A percentile compares a stretch with the other conserved stretches of the same genome.
phyloP scores from a whole-genome alignment of 805 yeast species.

The Saturnispora kantuleensis region DNA sequence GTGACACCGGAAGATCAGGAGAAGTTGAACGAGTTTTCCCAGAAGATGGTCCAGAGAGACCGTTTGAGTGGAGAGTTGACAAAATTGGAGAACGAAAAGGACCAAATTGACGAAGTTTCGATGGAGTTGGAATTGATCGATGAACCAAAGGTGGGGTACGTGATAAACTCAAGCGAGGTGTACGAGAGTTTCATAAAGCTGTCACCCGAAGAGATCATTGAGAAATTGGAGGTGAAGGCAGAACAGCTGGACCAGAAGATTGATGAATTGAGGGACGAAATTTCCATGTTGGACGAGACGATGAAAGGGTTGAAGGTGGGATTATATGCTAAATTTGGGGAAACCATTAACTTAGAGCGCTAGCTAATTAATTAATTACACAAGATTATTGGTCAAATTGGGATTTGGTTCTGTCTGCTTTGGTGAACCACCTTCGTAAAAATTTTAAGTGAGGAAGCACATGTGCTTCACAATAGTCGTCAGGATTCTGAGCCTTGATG shows the following conservation, averaged over 20 bases:
- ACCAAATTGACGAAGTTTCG: slow-evolving; percentile 76
- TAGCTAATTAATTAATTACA: slow-evolving; percentile 34
- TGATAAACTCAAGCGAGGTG: slow-evolving; percentile 38
- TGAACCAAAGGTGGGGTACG: slow-evolving; percentile 63
- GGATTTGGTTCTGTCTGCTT: background rate
- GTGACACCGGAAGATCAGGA: slow-evolving; percentile 83
- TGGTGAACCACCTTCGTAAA: slow-evolving; percentile 17
- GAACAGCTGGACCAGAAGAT: slow-evolving; percentile 44
- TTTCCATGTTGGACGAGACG: slow-evolving; percentile 43
- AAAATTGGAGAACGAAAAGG: slow-evolving; percentile 58
- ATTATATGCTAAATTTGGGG: slow-evolving; percentile 85
- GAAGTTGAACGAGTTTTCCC: slow-evolving; percentile 80
- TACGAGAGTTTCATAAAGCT: slow-evolving; percentile 76
- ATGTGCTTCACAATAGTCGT: slow-evolving; percentile 23
- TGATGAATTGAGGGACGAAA: slow-evolving; percentile 32
- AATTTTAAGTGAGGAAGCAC: slow-evolving; percentile 30
- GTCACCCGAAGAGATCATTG: slow-evolving; percentile 56
- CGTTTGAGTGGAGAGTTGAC: slow-evolving; percentile 40
- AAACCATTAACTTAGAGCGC: slow-evolving; percentile 75
- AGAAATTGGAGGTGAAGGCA: slow-evolving; percentile 54
- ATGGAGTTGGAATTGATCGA: slow-evolving; percentile 76
- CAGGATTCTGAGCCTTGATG: slow-evolving; percentile 19
- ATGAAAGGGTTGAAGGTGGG: slow-evolving; percentile 55
- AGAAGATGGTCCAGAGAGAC: slow-evolving; percentile 65
- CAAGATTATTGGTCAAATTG: background rate